Evolutionary conservation across 106 monocot species (phyloP).

Genomic region (Xerophyta viscosa): DNA sequence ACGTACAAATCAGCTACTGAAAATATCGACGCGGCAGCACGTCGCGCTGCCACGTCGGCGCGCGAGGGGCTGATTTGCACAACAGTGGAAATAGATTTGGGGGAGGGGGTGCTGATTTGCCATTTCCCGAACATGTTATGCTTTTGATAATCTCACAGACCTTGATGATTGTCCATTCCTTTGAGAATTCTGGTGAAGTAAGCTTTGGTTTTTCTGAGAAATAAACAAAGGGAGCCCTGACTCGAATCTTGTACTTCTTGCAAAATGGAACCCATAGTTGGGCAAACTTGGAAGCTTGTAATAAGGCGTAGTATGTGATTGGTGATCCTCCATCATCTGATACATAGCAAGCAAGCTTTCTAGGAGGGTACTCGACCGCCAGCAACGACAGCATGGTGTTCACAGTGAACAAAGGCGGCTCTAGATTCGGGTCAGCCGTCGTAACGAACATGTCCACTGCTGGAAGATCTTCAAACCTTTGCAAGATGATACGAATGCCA

Average conservation of each 20-base stretch:
- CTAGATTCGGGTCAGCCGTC: conserved; percentile 53
- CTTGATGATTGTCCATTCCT: conserved; percentile 30
- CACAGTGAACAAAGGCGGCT: conserved; percentile 54
- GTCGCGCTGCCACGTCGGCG: too few species aligned
- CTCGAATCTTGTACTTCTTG: conserved; percentile 30
- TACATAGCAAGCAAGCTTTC: conserved; percentile 63
- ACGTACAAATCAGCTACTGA: too few species aligned
- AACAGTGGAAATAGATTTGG: too few species aligned
- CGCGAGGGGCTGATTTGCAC: too few species aligned
- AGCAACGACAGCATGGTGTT: conserved; percentile 64
- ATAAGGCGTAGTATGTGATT: conserved; percentile 37
- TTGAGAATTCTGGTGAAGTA: conserved; percentile 11
- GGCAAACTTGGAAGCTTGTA: conserved; percentile 43
- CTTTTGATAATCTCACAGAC: background rate
- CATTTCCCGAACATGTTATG: too few species aligned
- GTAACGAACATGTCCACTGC: conserved; percentile 62
- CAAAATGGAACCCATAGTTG: conserved; percentile 64
- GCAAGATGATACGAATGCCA: background rate
- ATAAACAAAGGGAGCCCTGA: conserved; percentile 43
- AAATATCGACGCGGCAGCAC: too few species aligned
- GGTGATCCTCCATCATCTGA: conserved; percentile 60
- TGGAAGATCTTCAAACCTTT: conserved; percentile 23
- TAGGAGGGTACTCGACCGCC: conserved; percentile 44
- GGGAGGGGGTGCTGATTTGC: too few species aligned
- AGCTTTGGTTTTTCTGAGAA: conserved; percentile 14